Evolutionary conservation across 129 eudicot genomes (phyloP), one percentile per base, ranked within the genome.

Genomic region (Glebionis coronaria): DNA sequence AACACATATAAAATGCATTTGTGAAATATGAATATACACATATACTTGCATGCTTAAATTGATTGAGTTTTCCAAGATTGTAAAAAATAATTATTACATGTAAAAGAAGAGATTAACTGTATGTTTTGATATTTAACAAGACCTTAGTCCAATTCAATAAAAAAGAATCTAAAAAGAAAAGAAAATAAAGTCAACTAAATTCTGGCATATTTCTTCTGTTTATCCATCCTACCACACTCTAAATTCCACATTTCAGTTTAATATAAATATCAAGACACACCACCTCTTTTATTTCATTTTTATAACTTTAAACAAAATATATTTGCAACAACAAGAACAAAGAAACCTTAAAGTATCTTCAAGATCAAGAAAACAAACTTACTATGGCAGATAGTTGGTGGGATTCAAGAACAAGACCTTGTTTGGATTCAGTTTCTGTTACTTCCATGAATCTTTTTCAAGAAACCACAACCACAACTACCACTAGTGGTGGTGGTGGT

Each of bases 371-470:
- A 63, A 61, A 51, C 61, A 76, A 59, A 59, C 18, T 61, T 60
- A 65, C 38, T 68, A 84, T 80, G 90, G 80, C 84, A 55, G 94
- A 84, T 58, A 85, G 80, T 63, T 91, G 97, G 97, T 91, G 96
- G 95, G 93, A 91, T 49, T 58, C 75, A 76, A 76, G 80, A 76
- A 61, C 80, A 76, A 76, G 79, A 63, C 66, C 89, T 72, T 68
- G 80, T 18, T 67, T 82, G 72, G 83, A 82, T 80, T 72, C 85
- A 68, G 80, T 75, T 61, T 76, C 80, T 4, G 73, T 71, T 25
- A 72, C 90, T 14, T 73, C 78, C 61, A 78, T 78, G 69, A 78
- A 81, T 73, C 77, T 79, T 63, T 80, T 86, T 68, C 83, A 70
- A 74, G 83, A 78, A 35, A 58, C 75, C 75, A 52, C 68, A 72